Conservation (phyloP, 2,329 filamentous ascomycete species). For the Clonostachys rosea region DNA sequence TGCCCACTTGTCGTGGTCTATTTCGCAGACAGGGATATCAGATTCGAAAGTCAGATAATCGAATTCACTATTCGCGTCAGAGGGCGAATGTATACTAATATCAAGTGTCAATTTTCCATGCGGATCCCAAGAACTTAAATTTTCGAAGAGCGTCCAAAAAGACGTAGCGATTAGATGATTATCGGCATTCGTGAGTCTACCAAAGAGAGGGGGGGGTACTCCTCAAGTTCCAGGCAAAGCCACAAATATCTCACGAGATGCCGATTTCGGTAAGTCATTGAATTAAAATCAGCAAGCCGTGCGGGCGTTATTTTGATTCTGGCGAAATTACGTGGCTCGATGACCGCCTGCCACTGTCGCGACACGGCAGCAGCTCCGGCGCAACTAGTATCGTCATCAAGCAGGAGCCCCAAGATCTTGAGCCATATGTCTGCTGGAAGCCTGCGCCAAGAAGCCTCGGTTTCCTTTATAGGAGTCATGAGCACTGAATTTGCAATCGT, state of each 20-base stretch:
- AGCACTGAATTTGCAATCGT: too few relatives aligned
- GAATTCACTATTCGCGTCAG: constrained; percentile 26
- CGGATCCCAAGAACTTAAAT: constrained; percentile 23
- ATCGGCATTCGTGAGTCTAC: background rate
- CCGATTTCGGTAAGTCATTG: constrained; percentile 18
- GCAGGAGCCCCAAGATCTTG: too few relatives aligned
- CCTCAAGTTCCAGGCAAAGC: constrained; percentile 12
- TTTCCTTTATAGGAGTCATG: too few relatives aligned
- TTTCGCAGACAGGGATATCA: background rate
- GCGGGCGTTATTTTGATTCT: constrained; percentile 19
- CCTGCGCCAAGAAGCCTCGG: too few relatives aligned
- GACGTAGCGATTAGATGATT: background rate
- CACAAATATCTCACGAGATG: constrained; percentile 13
- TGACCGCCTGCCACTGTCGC: constrained; percentile 18
- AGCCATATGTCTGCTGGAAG: too few relatives aligned
- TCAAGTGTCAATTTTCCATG: constrained; percentile 24
- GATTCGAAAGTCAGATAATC: constrained; percentile 18
- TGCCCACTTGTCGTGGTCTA: background rate
- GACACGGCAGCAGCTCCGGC: constrained; percentile 15
- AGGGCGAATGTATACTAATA: constrained; percentile 28
- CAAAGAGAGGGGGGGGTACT: too few relatives aligned
- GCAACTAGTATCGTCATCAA: too few relatives aligned
- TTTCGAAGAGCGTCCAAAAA: constrained; percentile 12
- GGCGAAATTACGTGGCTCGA: constrained; percentile 20
- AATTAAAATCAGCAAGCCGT: constrained; percentile 16